Conservation (phyloP, 345 rosid genomes). For the Corymbia maculata region DNA sequence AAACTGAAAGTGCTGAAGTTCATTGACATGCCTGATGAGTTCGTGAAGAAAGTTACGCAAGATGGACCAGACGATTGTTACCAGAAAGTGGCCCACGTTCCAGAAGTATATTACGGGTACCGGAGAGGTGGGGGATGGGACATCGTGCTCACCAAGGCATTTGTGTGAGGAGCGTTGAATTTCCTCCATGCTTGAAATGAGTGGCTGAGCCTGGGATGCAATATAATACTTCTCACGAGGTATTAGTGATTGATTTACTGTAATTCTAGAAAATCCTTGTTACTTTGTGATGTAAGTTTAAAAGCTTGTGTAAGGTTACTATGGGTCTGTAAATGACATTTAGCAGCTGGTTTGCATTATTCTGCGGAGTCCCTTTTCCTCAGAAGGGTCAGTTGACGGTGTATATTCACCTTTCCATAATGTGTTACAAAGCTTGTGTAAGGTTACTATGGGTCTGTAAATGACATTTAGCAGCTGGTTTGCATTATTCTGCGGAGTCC, state of each 20-base stretch:
- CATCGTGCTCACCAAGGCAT: neutral
- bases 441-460: neutral
- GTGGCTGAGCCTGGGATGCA: neutral
- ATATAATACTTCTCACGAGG: rapidly evolving
- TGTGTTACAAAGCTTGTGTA: too few species aligned
- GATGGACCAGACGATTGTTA: slow-evolving; percentile 2
- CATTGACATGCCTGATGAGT: slow-evolving; percentile 11
- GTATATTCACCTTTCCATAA: neutral
- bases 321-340: neutral
- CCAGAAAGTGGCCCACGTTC: slow-evolving; percentile 5
- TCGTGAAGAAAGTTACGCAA: neutral
- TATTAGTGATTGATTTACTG: neutral
- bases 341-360: neutral
- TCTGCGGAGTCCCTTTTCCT: neutral
- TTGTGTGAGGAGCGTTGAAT: neutral
- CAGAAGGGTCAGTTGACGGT: neutral
- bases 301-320: neutral
- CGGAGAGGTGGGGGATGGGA: slow-evolving; percentile 17
- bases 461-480: neutral
- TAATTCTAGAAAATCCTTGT: neutral
- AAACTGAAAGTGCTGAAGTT: slow-evolving; percentile 15
- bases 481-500: rapidly evolving
- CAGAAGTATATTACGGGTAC: slow-evolving; percentile 15
- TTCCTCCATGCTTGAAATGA: slow-evolving; percentile 1
- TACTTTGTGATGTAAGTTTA: neutral